These are phyloP conservation scores for Trichoderma semiorbis DNA, from an alignment of 2,329 filamentous ascomycete species.

Conservation along the genomic window DNA sequence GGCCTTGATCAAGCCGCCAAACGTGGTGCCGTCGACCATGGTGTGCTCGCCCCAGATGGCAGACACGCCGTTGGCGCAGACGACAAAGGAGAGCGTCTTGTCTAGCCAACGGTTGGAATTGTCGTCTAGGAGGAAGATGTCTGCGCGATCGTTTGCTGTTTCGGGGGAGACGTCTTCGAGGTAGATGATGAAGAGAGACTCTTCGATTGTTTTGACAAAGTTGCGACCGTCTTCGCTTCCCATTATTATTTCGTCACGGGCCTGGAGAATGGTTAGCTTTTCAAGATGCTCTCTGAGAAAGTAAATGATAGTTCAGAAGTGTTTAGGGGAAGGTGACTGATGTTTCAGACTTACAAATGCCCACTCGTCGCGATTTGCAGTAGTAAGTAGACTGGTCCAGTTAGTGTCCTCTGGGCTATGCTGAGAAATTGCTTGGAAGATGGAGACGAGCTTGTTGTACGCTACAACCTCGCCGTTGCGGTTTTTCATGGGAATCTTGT, in stretches of 20 bases:
- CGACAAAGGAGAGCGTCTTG: conserved; percentile 17
- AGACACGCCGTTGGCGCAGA: conserved; percentile 17
- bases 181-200: conserved; percentile 9
- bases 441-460: not conserved
- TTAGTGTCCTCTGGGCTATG: not conserved
- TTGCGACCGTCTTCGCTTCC: not conserved
- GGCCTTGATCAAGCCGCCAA: not conserved
- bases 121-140: not conserved
- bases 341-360: conserved; percentile 10
- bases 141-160: not conserved
- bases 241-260: conserved; percentile 1
- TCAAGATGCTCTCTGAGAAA: not conserved
- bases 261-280: not conserved
- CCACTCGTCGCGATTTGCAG: conserved; percentile 19
- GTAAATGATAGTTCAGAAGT: not conserved
- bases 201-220: conserved; percentile 11
- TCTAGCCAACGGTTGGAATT: conserved; percentile 21
- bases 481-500: not conserved
- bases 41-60: conserved; percentile 17
- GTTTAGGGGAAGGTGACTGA: too few relatives aligned
- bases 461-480: not conserved
- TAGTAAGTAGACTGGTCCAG: conserved; percentile 15
- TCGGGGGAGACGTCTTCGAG: conserved; percentile 18
- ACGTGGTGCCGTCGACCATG: conserved; percentile 17
- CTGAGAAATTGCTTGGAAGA: not conserved